These are phyloP conservation scores for Lentinula detonsa DNA, from an alignment of 768 basidiomycete genomes.

Conservation along the genomic window DNA sequence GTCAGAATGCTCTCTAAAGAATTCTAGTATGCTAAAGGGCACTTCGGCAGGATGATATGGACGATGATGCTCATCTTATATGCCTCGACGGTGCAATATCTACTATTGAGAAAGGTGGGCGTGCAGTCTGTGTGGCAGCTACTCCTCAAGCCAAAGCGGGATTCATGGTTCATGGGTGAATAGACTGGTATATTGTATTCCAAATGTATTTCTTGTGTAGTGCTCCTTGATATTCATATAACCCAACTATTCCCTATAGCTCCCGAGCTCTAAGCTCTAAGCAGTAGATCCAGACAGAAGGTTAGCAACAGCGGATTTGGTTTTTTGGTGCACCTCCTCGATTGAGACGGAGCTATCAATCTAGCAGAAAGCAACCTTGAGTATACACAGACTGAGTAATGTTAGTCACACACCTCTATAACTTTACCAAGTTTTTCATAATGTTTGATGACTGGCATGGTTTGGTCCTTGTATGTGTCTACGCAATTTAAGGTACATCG, in stretches of 20 bases:
- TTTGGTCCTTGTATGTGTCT: conserved; percentile 83
- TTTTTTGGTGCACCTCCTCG: conserved; percentile 64
- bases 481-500: not conserved
- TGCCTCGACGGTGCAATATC: conserved; percentile 79
- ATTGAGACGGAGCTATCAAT: conserved; percentile 63
- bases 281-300: conserved; percentile 25
- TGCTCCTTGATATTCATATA: not conserved
- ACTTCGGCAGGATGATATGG: conserved; percentile 43
- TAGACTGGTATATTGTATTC: not conserved
- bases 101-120: conserved; percentile 54
- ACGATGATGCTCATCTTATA: conserved; percentile 60
- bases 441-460: conserved; percentile 91
- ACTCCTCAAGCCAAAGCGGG: conserved; percentile 25
- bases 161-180: conserved; percentile 45
- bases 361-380: conserved; percentile 25
- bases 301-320: conserved; percentile 47
- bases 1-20: conserved; percentile 13
- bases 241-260: not conserved
- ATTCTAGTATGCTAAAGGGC: not conserved
- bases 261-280: not conserved
- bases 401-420: conserved; percentile 52
- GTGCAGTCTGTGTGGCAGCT: conserved; percentile 42
- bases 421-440: conserved; percentile 67
- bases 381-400: not conserved
- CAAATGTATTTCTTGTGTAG: not conserved